Conservation (phyloP, 768 basidiomycete genomes). For the Lentinula raphanica region DNA sequence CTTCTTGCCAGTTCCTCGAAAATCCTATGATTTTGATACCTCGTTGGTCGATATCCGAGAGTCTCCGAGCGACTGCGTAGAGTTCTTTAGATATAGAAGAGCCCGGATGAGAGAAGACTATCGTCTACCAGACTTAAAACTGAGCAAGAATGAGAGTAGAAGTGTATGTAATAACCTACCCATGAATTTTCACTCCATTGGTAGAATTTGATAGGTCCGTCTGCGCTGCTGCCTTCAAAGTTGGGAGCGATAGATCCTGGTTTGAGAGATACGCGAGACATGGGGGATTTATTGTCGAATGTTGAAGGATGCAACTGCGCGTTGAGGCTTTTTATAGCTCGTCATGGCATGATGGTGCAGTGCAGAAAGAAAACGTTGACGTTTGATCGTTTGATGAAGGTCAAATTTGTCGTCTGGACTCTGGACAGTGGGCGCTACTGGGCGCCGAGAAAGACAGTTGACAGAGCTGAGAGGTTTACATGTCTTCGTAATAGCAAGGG, state of each 20-base stretch:
- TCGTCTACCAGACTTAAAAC: background rate
- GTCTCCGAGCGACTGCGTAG: background rate
- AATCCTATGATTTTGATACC: conserved; percentile 2
- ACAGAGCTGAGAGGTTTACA: too few relatives aligned
- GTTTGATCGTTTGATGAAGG: background rate
- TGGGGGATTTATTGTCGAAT: background rate
- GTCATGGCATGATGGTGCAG: too few relatives aligned
- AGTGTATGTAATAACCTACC: background rate
- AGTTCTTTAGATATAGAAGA: conserved; percentile 1
- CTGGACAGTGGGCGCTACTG: background rate
- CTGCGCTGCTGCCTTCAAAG: background rate
- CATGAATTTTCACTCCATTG: conserved; percentile 6
- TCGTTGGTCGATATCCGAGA: conserved; percentile 5
- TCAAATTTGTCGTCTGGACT: background rate
- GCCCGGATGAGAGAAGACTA: conserved; percentile 6
- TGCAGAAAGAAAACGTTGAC: background rate
- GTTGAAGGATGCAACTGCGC: too few relatives aligned
- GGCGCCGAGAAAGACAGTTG: background rate
- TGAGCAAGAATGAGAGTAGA: background rate
- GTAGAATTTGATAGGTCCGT: background rate
- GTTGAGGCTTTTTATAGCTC: background rate
- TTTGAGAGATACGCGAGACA: background rate
- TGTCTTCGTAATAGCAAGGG: too few relatives aligned
- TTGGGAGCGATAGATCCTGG: conserved; percentile 2
- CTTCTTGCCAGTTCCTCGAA: background rate